Conservation (phyloP, 345 rosid species). For the Eucalyptus paniculata region DNA sequence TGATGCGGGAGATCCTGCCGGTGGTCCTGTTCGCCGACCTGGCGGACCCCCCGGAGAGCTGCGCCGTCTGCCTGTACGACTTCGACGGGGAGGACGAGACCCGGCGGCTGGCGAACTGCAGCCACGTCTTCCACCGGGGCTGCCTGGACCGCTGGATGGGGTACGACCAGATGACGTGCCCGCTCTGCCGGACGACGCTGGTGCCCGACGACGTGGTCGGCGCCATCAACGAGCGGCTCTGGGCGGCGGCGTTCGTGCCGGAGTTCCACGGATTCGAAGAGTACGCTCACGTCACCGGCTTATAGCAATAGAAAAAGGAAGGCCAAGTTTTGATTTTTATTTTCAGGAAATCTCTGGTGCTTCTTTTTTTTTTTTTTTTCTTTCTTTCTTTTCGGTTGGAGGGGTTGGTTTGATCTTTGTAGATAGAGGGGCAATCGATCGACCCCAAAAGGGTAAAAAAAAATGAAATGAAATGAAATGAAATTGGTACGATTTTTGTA, state of each 20-base stretch:
- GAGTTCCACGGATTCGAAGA: neutral
- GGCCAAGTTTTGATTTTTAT: neutral
- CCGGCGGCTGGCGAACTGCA: conserved; percentile 5
- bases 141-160: conserved; percentile 10
- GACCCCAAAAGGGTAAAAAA: neutral
- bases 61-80: conserved; percentile 11
- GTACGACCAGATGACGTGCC: conserved; percentile 5
- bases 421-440: neutral
- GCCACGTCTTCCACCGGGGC: conserved; percentile 5
- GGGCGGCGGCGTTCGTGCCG: conserved; percentile 1
- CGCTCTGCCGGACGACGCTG: conserved; percentile 3
- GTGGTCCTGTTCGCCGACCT: conserved; percentile 1
- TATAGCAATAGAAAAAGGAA: neutral
- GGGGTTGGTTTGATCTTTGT: neutral
- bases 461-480: neutral
- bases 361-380: neutral
- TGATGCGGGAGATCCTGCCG: conserved; percentile 7
- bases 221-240: neutral
- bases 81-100: conserved; percentile 1
- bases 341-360: neutral
- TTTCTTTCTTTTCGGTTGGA: neutral
- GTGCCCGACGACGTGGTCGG: conserved; percentile 1
- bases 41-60: conserved; percentile 3
- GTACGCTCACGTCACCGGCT: neutral
- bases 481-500: neutral